Evolutionary conservation across 768 basidiomycete genomes (phyloP).

Genomic region (Rhodocollybia butyracea): DNA sequence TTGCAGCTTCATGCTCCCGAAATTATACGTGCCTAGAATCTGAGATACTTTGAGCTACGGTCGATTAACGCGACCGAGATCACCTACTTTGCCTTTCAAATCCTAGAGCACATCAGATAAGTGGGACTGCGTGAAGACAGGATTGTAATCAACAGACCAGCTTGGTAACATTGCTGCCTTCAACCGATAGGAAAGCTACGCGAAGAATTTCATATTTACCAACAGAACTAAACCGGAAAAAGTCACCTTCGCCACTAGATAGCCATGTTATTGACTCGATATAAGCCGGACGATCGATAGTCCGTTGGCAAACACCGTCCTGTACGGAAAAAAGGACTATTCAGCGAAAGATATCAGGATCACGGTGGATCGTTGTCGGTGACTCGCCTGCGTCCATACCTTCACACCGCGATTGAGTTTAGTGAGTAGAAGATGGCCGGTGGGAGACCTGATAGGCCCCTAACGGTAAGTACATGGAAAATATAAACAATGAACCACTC

Average conservation of each 20-base stretch:
- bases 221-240: neutral
- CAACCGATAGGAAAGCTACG: conserved; percentile 69
- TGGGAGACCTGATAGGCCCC: conserved; percentile 62
- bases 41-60: conserved; percentile 16
- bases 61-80: neutral
- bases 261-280: conserved; percentile 71
- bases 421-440: conserved; percentile 58
- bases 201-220: neutral
- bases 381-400: conserved; percentile 65
- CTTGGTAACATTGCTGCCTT: conserved; percentile 58
- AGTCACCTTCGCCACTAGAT: conserved; percentile 55
- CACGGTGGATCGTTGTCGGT: neutral
- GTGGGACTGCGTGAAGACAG: neutral
- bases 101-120: conserved; percentile 34
- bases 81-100: conserved; percentile 52
- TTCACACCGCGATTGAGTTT: conserved; percentile 64
- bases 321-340: conserved; percentile 22
- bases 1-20: conserved; percentile 61
- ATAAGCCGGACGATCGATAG: conserved; percentile 51
- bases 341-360: neutral
- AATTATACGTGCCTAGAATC: conserved; percentile 55
- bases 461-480: no score
- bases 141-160: conserved; percentile 42
- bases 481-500: conserved; percentile 13
- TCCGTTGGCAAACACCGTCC: conserved; percentile 68